phyloP scores from a whole-genome alignment of 139 green algal genomes.

The Tetratostichococcus sp. region DNA sequence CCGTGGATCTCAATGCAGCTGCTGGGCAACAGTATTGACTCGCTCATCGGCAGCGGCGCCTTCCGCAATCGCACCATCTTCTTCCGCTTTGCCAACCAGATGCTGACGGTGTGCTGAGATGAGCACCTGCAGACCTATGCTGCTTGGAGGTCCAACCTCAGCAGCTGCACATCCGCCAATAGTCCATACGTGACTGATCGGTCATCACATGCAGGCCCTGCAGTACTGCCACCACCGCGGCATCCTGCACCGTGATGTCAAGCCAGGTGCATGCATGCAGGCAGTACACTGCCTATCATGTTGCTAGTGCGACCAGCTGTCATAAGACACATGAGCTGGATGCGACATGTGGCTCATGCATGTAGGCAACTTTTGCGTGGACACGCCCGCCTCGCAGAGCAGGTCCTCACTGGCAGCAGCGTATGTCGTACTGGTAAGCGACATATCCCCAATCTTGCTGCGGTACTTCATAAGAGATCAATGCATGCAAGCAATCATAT shows the following conservation, averaged over 20 bases:
- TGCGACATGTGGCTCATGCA: not conserved
- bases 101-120: not conserved
- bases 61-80: not conserved
- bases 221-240: not conserved
- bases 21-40: not conserved
- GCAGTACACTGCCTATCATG: too few relatives aligned
- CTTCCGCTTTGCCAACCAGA: not conserved
- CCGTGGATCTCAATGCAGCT: not conserved
- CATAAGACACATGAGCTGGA: too few relatives aligned
- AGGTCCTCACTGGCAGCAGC: not conserved
- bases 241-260: not conserved
- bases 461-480: too few relatives aligned
- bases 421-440: not conserved
- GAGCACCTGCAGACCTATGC: too few relatives aligned
- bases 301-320: too few relatives aligned
- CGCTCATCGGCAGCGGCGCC: not conserved
- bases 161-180: not conserved
- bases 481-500: too few relatives aligned
- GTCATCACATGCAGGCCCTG: not conserved
- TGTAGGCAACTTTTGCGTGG: not conserved
- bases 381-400: not conserved
- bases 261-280: not conserved
- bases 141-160: not conserved
- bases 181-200: too few relatives aligned
- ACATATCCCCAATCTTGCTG: too few relatives aligned